These are phyloP conservation scores for Pythium rishiriense DNA, from an alignment of 352 stramenopile genomes.

Conservation along the genomic window DNA sequence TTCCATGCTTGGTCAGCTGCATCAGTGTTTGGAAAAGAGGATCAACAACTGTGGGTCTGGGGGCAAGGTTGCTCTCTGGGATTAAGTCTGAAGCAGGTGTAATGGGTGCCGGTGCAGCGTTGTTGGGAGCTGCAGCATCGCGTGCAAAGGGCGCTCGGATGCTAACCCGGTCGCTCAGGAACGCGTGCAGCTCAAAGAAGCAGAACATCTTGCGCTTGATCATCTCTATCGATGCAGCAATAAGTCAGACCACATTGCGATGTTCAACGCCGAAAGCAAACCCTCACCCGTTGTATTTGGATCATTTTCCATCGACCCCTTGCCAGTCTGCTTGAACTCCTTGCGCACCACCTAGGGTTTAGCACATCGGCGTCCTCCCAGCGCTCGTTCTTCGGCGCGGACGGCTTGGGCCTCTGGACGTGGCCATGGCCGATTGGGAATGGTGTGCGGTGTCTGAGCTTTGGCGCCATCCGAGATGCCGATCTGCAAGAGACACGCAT, in stretches of 20 bases:
- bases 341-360: not conserved
- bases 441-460: not conserved
- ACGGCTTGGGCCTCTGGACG: not conserved
- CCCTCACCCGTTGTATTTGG: not conserved
- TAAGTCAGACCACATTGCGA: not conserved
- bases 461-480: not conserved
- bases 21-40: not conserved
- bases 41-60: not conserved
- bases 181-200: not conserved
- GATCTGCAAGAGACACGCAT: not conserved
- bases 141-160: not conserved
- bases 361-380: not conserved
- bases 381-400: not conserved
- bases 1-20: not conserved
- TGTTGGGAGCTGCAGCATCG: not conserved
- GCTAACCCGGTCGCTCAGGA: not conserved
- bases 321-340: not conserved
- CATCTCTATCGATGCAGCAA: not conserved
- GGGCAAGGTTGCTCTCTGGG: not conserved
- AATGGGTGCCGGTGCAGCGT: not conserved
- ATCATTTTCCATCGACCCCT: not conserved
- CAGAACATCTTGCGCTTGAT: not conserved
- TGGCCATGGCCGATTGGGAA: not conserved
- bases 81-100: not conserved
- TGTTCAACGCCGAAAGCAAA: not conserved